Base-by-base conservation (phyloP, 2,329 filamentous ascomycete genomes). In the Ophiosphaerella narmari region DNA sequence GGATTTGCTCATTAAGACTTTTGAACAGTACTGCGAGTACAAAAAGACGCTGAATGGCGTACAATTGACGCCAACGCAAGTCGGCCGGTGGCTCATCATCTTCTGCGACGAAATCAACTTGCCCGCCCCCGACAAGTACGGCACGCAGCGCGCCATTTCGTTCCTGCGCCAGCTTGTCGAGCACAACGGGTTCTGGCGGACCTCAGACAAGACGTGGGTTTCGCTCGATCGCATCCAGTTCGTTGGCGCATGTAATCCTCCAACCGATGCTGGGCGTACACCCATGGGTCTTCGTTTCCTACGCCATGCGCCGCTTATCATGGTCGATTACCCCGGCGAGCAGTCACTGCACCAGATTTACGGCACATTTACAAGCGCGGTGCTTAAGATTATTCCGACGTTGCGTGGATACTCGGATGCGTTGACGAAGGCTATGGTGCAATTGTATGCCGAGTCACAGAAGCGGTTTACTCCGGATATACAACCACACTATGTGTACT, bases 91-190 rank as follows among this genome's bases (percentile, higher is more conserved):
- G 94, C 82, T 99, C 33, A 93, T 99, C 39, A 86, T 99, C 55
- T 99, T 99, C 82, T 99, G 94, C 66, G 94, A 99, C 71, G 94
- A 99, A 74, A 99, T 99, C 78, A 99, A 99, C 75, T 82, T 99
- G 80, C 94, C 94, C 6, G 93, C 94, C 4, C 94, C 94, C 3
- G 94, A 99, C 77, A 93, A 91, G 66, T 99, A 99, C 72, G 93
- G 92, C 47, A 99, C 95, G 1, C 94, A 99, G 74, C 87, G 94
- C 55, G 94, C 94, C 31, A 99, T 99, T 59, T 95, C 94, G 5
- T 99, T 99, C 83, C 76, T 99, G 60, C 87, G 95, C 63, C 94
- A 99, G 73, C 86, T 99, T 55, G 92, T 99, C 41, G 94, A 99
- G 74, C 94, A 99, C 70, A 97, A 97, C 63, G 94, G 94, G 26